Conservation (phyloP, 192 early-diverging fungal species). For the Glomus cerebriforme region DNA sequence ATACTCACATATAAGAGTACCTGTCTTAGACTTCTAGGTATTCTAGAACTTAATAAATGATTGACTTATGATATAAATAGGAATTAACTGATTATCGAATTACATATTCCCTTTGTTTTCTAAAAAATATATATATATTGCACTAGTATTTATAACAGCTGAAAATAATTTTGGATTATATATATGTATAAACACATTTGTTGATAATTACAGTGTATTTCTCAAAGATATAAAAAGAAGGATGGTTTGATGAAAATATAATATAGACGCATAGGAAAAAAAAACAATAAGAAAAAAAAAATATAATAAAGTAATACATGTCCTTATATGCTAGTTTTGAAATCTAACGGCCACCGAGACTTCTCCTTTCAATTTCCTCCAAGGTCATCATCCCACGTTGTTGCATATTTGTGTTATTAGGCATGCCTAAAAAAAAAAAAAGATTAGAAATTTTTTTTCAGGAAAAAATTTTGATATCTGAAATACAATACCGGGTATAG, state of each 20-base stretch:
- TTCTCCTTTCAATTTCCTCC: constrained; percentile 32
- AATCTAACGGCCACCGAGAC: constrained; percentile 29
- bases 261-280: background rate
- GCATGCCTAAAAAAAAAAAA: constrained; percentile 15
- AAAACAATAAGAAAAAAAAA: constrained; percentile 6
- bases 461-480: background rate
- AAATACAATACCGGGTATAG: constrained; percentile 14
- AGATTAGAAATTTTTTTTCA: background rate
- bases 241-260: background rate
- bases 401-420: constrained; percentile 18
- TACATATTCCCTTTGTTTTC: background rate
- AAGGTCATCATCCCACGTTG: constrained; percentile 34
- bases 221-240: constrained; percentile 6
- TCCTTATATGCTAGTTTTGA: background rate
- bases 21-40: background rate
- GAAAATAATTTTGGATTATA: constrained; percentile 22
- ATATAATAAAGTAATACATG: background rate
- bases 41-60: background rate
- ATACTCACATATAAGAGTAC: background rate
- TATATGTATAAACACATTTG: constrained; percentile 18
- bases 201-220: constrained; percentile 24
- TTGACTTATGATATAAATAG: constrained; percentile 3
- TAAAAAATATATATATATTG: background rate
- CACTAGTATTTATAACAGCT: constrained; percentile 1
- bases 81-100: background rate